These are phyloP conservation scores for Eucalyptus tenuipes DNA, from an alignment of 345 rosid genomes.

Conservation along the genomic window DNA sequence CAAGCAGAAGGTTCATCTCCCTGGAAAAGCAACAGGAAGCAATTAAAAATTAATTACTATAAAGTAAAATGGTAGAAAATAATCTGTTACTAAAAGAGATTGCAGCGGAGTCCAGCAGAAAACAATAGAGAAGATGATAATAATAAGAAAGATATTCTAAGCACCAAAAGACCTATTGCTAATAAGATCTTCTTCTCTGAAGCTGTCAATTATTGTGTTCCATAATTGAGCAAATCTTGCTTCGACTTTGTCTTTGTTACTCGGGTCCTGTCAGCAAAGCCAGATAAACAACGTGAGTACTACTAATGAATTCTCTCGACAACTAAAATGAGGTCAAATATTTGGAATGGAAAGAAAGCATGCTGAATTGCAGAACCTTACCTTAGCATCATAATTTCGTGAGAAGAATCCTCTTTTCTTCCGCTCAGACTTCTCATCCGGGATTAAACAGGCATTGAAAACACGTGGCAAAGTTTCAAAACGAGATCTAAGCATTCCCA, in stretches of 20 bases:
- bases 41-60: not conserved
- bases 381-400: slow-evolving; percentile 39
- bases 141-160: not conserved
- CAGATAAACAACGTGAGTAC: not conserved
- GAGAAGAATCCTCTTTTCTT: slow-evolving; percentile 70
- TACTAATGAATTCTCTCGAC: not conserved
- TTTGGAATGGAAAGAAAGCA: not conserved
- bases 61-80: not conserved
- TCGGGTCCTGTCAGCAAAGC: slow-evolving; percentile 26
- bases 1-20: slow-evolving; percentile 96
- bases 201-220: slow-evolving; percentile 93
- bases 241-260: slow-evolving; percentile 67
- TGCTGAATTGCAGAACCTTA: not conserved
- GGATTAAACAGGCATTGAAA: slow-evolving; percentile 77
- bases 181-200: slow-evolving; percentile 95
- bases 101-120: not conserved
- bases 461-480: slow-evolving; percentile 84
- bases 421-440: slow-evolving; percentile 43
- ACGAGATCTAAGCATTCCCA: slow-evolving; percentile 98
- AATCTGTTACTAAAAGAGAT: not conserved
- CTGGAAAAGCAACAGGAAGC: slow-evolving; percentile 20
- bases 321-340: not conserved
- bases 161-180: slow-evolving; percentile 44
- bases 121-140: not conserved
- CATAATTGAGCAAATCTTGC: slow-evolving; percentile 97